Conservation (phyloP, 2,329 filamentous ascomycete genomes). For the Epichloe gansuensis region DNA sequence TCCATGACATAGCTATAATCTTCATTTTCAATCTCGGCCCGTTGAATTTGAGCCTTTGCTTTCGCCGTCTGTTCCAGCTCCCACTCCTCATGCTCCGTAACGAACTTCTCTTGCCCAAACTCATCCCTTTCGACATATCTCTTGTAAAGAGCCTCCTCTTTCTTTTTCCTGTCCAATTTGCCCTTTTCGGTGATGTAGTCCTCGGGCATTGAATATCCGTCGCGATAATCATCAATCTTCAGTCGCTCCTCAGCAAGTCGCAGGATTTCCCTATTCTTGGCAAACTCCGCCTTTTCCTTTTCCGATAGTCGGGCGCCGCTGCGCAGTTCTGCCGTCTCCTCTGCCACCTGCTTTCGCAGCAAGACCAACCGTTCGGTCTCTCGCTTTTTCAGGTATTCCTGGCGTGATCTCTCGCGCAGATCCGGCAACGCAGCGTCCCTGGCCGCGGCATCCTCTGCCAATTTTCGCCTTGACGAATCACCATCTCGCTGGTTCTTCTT, state of each 20-base stretch:
- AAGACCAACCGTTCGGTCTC: conserved; percentile 75
- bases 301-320: conserved; percentile 64
- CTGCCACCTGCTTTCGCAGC: conserved; percentile 78
- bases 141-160: conserved; percentile 81
- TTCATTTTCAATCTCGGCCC: conserved; percentile 60
- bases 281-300: conserved; percentile 75
- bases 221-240: conserved; percentile 78
- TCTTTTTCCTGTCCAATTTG: conserved; percentile 75
- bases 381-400: conserved; percentile 88
- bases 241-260: conserved; percentile 72
- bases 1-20: conserved; percentile 93
- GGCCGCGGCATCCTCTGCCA: conserved; percentile 44
- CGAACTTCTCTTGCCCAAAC: conserved; percentile 73
- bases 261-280: conserved; percentile 72
- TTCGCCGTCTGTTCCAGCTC: conserved; percentile 80
- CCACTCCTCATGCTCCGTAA: conserved; percentile 95
- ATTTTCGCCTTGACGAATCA: conserved; percentile 39
- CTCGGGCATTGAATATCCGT: conserved; percentile 87
- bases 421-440: conserved; percentile 64
- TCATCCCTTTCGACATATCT: conserved; percentile 81
- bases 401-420: conserved; percentile 68
- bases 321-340: conserved; percentile 70
- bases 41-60: conserved; percentile 73
- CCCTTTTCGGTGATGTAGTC: conserved; percentile 92
- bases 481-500: conserved; percentile 53